Base-by-base conservation (phyloP, 345 rosid species). In the Viola odorata region DNA sequence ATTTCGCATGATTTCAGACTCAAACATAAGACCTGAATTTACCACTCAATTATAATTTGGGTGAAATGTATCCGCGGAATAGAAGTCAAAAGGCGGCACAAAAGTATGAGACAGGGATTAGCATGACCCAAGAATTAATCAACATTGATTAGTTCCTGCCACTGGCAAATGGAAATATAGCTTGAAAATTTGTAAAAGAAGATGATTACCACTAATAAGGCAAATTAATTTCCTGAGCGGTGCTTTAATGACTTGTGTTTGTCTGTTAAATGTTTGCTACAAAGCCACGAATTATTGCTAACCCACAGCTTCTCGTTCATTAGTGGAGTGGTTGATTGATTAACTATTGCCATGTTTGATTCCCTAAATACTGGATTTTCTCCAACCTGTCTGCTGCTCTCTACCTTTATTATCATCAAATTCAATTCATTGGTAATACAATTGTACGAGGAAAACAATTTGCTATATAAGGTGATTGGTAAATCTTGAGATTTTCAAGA, bases 301-400 rank as follows among this genome's bases (percentile, higher is more conserved):
- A 14, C 38, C 62, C 61, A 69, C 67, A 60, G 60, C 49, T 53
- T 50, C 41, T 57, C 4, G 8, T 36, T 36, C 50, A 55, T 57
- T 75, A 74, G 86, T 78, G 91, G 86, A 76, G 81, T 78, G 60
- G 88, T 83, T 81, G 79, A 67, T 63, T 76, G 63, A 14, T 50
- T 6, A 65, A 69, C 32, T 77, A 79, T 76, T 79, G 76, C 86
- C 85, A 58, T 74, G 81, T 83, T 80, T 81, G 73, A 74, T 73
- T 83, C 80, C 86, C 67, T 57, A 51, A 72, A 65, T 68, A 60
- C 85, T 64, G 82, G 82, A 62, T 73, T 76, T 71, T 66, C 79
- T 75, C 73, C 66, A 69, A 53, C 64, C 56, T 75, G 70, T 70
- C 57, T 68, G 32, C 32, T 23, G 32, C 32, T 23, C 32, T 23